Conservation (phyloP, 306 rosid species). For the Lagenaria siceraria region DNA sequence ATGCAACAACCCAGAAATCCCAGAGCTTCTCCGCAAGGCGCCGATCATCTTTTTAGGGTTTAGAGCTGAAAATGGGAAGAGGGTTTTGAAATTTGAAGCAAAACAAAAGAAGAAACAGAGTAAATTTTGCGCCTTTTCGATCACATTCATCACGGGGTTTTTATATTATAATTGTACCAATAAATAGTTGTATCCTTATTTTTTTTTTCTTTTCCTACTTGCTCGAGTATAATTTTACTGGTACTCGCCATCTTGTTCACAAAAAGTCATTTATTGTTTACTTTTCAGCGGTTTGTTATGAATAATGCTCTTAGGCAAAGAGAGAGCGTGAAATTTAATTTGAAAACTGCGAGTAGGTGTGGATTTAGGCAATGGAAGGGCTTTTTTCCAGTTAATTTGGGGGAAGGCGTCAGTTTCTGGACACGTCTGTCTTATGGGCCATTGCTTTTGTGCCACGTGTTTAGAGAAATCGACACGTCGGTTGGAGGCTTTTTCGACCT, state of each 20-base stretch:
- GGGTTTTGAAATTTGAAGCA: neutral
- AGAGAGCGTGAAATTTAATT: neutral
- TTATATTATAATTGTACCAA: neutral
- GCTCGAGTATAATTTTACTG: neutral
- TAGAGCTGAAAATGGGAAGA: neutral
- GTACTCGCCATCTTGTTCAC: neutral
- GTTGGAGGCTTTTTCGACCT: neutral
- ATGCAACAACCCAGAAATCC: neutral
- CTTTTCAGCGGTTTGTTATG: neutral
- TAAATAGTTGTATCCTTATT: neutral
- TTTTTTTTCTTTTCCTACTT: neutral
- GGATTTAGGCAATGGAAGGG: neutral
- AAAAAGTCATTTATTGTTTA: neutral
- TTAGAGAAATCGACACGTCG: neutral
- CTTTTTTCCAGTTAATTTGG: neutral
- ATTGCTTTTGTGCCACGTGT: neutral
- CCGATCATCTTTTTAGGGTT: conserved; percentile 2
- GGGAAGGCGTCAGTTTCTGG: neutral
- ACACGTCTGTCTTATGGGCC: neutral
- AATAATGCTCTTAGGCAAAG: neutral
- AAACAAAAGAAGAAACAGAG: neutral
- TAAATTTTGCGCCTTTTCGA: neutral
- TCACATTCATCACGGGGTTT: neutral
- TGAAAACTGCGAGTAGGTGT: neutral
- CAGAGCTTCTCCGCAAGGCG: neutral